Evolutionary conservation across 2,329 filamentous ascomycete species (phyloP).

Genomic region (Fusarium nodosum): DNA sequence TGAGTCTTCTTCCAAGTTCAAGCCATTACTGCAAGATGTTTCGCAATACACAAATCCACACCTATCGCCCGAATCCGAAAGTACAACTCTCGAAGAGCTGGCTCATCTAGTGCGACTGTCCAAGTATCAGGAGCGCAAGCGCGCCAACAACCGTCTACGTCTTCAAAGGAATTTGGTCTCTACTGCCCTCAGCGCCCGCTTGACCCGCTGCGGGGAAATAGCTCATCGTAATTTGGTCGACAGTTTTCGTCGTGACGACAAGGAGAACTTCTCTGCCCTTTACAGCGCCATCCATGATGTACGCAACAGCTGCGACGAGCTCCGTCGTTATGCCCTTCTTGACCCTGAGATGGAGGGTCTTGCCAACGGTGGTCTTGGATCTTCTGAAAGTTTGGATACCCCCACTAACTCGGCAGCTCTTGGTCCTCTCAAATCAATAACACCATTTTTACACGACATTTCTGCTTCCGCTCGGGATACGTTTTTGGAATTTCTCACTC

Average conservation of each 20-base stretch:
- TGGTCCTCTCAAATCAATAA: conserved; percentile 57
- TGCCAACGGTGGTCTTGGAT: conserved; percentile 59
- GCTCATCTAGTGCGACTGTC: conserved; percentile 82
- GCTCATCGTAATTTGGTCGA: conserved; percentile 82
- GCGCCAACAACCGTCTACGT: conserved; percentile 77
- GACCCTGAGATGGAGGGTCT: conserved; percentile 77
- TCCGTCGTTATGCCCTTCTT: conserved; percentile 76
- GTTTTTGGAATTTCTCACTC: conserved; percentile 82
- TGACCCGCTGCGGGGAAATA: conserved; percentile 80
- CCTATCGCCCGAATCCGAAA: conserved; percentile 71
- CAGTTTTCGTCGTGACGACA: conserved; percentile 82
- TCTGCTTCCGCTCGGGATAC: conserved; percentile 80
- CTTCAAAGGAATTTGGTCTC: conserved; percentile 81
- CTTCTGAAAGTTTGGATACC: conserved; percentile 65
- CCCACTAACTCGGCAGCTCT: conserved; percentile 59
- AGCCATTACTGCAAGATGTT: conserved; percentile 73
- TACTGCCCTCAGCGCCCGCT: conserved; percentile 79
- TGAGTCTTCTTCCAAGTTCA: conserved; percentile 56
- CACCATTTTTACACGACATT: conserved; percentile 78
- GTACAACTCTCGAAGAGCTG: conserved; percentile 81
- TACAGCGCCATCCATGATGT: conserved; percentile 86
- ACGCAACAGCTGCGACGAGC: conserved; percentile 80
- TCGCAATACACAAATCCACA: conserved; percentile 75
- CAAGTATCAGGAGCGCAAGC: conserved; percentile 85
- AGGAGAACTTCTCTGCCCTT: conserved; percentile 79